Evolutionary conservation across 2,329 filamentous ascomycete genomes (phyloP).

Genomic region (Colletotrichum abscissum): DNA sequence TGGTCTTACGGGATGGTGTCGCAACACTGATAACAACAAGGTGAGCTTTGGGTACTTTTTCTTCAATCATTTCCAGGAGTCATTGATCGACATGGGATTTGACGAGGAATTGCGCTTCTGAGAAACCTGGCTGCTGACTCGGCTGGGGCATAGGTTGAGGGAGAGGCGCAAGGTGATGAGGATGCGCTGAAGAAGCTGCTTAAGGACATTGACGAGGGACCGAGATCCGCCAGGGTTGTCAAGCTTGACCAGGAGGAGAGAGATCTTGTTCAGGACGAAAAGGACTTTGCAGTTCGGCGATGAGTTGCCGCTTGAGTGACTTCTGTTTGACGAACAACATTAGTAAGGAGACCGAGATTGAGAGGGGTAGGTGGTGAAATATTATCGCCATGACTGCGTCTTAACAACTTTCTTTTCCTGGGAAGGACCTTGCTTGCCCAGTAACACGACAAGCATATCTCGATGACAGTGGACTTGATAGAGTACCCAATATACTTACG

Average conservation of each 20-base stretch:
- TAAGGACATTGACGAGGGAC: constrained; percentile 80
- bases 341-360: neutral
- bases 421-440: neutral
- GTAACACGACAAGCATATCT: too few relatives aligned
- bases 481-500: too few relatives aligned
- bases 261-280: constrained; percentile 73
- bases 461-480: too few relatives aligned
- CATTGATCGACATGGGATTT: neutral
- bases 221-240: constrained; percentile 76
- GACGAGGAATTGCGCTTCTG: neutral
- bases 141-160: constrained; percentile 74
- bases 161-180: constrained; percentile 84
- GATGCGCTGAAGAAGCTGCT: constrained; percentile 76
- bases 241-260: constrained; percentile 78
- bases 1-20: constrained; percentile 70
- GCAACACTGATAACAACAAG: constrained; percentile 68
- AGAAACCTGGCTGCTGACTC: constrained; percentile 20
- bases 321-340: neutral
- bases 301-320: neutral
- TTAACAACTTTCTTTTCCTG: neutral
- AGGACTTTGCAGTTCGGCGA: constrained; percentile 68
- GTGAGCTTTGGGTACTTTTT: constrained; percentile 43
- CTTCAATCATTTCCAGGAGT: neutral
- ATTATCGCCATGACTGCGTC: neutral
- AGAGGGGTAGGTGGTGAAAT: neutral